Conservation (phyloP, 768 basidiomycete species). For the Russula sp. region DNA sequence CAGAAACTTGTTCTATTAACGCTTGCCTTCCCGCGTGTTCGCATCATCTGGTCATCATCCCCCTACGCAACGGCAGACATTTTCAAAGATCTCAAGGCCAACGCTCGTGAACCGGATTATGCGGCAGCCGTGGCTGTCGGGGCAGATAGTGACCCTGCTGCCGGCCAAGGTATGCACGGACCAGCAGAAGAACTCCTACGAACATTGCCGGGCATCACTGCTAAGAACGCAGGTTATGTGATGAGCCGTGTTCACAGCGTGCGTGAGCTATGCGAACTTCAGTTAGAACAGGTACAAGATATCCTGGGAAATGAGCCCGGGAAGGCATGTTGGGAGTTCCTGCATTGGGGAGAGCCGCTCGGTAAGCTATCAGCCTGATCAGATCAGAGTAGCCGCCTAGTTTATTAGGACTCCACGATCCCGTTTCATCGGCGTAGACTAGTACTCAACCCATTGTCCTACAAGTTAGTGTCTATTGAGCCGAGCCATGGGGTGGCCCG, state of each 20-base stretch:
- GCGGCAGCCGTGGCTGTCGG: constrained; percentile 72
- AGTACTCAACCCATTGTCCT: not conserved
- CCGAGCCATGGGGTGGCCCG: not conserved
- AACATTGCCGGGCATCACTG: constrained; percentile 75
- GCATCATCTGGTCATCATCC: constrained; percentile 97
- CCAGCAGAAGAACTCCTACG: constrained; percentile 81
- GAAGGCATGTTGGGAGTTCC: constrained; percentile 72
- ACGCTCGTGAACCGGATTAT: constrained; percentile 76
- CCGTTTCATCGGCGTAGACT: not conserved
- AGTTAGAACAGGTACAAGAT: constrained; percentile 54
- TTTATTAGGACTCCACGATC: not conserved
- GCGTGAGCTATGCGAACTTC: constrained; percentile 64
- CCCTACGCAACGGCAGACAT: constrained; percentile 89
- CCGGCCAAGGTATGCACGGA: constrained; percentile 61
- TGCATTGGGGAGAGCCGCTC: constrained; percentile 59
- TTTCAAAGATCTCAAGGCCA: constrained; percentile 84
- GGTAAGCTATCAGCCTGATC: not conserved
- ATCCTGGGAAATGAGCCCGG: constrained; percentile 80
- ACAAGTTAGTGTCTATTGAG: not conserved
- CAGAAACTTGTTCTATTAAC: constrained; percentile 90
- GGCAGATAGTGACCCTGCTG: constrained; percentile 65
- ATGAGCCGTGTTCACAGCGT: constrained; percentile 77
- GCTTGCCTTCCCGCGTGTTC: constrained; percentile 83
- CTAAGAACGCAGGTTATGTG: constrained; percentile 80
- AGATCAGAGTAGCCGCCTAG: not conserved